Evolutionary conservation across 345 rosid genomes (phyloP).

Genomic region (Murraya paniculata): DNA sequence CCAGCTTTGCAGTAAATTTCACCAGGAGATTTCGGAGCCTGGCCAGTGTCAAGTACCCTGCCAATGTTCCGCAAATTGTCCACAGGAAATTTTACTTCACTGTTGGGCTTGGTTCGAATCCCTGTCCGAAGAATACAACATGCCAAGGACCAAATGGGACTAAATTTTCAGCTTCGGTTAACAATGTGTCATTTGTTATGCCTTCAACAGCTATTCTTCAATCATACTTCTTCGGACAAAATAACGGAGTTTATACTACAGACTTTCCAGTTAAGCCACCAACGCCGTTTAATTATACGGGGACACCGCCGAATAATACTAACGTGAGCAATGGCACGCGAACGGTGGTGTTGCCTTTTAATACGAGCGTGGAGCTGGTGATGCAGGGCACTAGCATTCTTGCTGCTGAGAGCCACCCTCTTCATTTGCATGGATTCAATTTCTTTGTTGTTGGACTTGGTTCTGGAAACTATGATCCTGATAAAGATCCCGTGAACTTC

Average conservation of each 20-base stretch:
- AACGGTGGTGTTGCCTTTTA: constrained; percentile 24
- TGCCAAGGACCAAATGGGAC: constrained; percentile 47
- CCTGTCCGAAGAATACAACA: constrained; percentile 37
- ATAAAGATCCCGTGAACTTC: constrained; percentile 29
- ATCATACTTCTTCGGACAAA: constrained; percentile 37
- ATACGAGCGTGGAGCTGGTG: constrained; percentile 41
- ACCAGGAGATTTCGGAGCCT: constrained; percentile 36
- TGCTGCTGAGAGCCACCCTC: constrained; percentile 39
- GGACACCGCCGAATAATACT: constrained; percentile 32
- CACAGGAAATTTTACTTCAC: constrained; percentile 45
- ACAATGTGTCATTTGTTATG: constrained; percentile 39
- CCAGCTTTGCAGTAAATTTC: constrained; percentile 31
- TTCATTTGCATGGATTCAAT: constrained; percentile 39
- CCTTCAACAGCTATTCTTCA: constrained; percentile 45
- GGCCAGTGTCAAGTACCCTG: constrained; percentile 36
- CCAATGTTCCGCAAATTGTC: constrained; percentile 35
- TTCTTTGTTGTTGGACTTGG: constrained; percentile 39
- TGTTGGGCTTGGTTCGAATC: constrained; percentile 36
- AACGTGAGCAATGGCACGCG: constrained; percentile 32
- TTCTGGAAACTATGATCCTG: constrained; percentile 32
- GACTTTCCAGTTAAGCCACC: constrained; percentile 37
- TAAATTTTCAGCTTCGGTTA: constrained; percentile 41
- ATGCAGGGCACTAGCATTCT: constrained; percentile 38
- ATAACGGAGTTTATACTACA: constrained; percentile 36
- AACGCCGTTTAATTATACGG: constrained; percentile 33